Conservation (phyloP, 352 stramenopile genomes). For the Phytophthora agathidicida region DNA sequence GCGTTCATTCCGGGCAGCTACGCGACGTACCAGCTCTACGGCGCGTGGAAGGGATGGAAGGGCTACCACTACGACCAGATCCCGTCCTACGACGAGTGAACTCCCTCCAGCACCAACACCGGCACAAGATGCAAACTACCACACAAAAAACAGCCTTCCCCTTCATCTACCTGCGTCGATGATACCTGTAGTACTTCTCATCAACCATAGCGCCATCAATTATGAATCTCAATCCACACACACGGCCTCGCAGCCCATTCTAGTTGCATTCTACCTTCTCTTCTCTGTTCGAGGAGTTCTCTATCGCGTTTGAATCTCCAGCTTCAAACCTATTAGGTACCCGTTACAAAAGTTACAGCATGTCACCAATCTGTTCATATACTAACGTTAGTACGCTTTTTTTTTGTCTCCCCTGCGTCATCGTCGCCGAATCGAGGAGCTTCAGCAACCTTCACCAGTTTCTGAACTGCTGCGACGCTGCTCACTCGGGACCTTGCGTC, state of each 20-base stretch:
- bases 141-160: no score
- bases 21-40: conserved; percentile 79
- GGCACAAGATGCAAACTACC: no score
- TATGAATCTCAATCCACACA: no score
- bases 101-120: neutral
- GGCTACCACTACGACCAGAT: conserved; percentile 87
- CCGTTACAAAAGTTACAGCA: conserved; percentile 8
- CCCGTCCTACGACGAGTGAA: conserved; percentile 84
- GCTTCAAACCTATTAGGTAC: neutral
- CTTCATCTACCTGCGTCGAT: no score
- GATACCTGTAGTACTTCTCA: no score
- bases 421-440: conserved; percentile 28
- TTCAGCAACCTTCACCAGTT: no score
- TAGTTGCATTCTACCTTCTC: no score
- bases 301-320: conserved; percentile 11
- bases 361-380: no score
- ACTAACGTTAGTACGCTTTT: no score
- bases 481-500: conserved; percentile 1
- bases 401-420: conserved; percentile 19
- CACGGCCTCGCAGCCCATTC: no score
- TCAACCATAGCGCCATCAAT: no score
- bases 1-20: conserved; percentile 88
- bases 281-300: no score
- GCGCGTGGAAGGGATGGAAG: conserved; percentile 83
- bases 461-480: conserved; percentile 10